Evolutionary conservation across 805 yeast species (phyloP).

Genomic region (Teunomyces tritomae): DNA sequence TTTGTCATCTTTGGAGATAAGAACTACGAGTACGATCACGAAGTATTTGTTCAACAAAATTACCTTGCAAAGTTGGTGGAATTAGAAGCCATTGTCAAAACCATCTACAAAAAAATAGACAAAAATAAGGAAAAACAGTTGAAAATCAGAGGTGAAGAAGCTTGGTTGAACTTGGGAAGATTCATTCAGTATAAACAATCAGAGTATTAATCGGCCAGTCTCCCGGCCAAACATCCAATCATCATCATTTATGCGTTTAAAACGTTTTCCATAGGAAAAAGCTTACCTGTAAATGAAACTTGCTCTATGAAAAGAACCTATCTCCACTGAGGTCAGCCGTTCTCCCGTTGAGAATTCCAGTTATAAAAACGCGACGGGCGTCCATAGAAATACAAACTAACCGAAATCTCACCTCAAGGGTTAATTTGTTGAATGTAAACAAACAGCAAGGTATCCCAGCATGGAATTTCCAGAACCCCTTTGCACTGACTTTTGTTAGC

Average conservation of each 20-base stretch:
- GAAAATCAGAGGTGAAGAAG: conserved; percentile 65
- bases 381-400: background rate
- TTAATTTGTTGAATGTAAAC: background rate
- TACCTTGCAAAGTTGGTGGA: conserved; percentile 43
- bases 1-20: conserved; percentile 83
- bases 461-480: too few species aligned
- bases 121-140: conserved; percentile 56
- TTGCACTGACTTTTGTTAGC: too few species aligned
- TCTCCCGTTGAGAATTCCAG: background rate
- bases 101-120: conserved; percentile 61
- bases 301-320: background rate
- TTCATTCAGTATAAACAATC: conserved; percentile 70
- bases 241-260: background rate
- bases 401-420: background rate
- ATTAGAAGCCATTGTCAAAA: conserved; percentile 47
- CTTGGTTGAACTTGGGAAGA: conserved; percentile 61
- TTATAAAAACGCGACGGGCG: background rate
- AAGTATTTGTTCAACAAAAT: conserved; percentile 58
- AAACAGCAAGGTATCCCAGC: background rate
- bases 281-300: background rate
- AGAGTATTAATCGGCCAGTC: conserved; percentile 14
- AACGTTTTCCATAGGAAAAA: background rate
- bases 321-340: background rate
- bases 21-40: conserved; percentile 60
- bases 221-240: too few species aligned